Percentiles rank a stretch among this genome's conserved stretches.
Evolutionary conservation across 768 basidiomycete genomes (phyloP).

Genomic region (Lactifluus pinguis): DNA sequence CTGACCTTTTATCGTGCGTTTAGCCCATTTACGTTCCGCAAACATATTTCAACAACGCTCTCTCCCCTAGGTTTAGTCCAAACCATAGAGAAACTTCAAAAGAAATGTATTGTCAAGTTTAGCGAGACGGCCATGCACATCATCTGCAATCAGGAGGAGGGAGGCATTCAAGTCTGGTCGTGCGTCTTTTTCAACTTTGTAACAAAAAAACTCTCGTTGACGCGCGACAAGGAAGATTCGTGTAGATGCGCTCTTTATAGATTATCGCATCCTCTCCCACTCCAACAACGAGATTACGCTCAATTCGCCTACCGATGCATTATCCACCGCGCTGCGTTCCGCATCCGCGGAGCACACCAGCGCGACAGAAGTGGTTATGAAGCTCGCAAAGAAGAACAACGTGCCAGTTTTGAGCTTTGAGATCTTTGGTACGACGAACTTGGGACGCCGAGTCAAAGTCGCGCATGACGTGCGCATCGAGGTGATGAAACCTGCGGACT

Average conservation of each 20-base stretch:
- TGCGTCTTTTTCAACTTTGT: constrained; percentile 25
- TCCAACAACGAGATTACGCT: constrained; percentile 74
- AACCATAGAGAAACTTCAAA: constrained; percentile 75
- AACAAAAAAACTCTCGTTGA: background rate
- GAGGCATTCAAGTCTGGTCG: constrained; percentile 85
- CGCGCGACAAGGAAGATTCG: constrained; percentile 44
- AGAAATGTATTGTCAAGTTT: constrained; percentile 76
- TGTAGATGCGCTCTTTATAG: constrained; percentile 55
- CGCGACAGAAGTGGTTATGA: constrained; percentile 64
- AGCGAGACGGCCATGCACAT: constrained; percentile 66
- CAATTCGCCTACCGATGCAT: constrained; percentile 61
- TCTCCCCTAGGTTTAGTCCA: constrained; percentile 57
- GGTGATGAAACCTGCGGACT: constrained; percentile 67
- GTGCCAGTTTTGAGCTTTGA: constrained; percentile 72
- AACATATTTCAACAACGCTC: background rate
- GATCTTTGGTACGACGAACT: constrained; percentile 54
- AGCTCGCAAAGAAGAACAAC: constrained; percentile 79
- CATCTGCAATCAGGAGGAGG: constrained; percentile 79
- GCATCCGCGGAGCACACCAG: constrained; percentile 21
- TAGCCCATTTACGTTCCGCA: background rate
- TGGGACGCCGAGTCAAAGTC: constrained; percentile 55
- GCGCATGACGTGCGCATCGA: constrained; percentile 78
- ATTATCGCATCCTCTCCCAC: constrained; percentile 84
- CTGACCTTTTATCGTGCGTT: constrained; percentile 18
- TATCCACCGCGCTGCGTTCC: constrained; percentile 66